A percentile compares a stretch with the other conserved stretches of the same genome.
These are phyloP conservation scores for Cyamopsis tetragonoloba DNA, from an alignment of 306 rosid genomes.

Conservation along the genomic window DNA sequence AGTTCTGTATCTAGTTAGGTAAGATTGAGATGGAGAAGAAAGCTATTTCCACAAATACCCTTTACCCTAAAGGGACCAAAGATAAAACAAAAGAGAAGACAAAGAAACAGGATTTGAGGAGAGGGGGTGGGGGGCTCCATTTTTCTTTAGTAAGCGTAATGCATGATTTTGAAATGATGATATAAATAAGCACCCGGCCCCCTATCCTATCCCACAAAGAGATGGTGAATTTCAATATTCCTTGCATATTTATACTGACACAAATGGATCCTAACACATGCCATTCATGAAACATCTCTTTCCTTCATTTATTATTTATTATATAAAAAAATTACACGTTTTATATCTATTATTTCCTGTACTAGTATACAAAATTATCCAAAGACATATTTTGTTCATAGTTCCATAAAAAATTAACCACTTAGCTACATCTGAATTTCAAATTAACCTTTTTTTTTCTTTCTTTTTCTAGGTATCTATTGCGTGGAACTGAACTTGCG, in stretches of 20 bases:
- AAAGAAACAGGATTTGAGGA: background rate
- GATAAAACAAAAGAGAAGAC: background rate
- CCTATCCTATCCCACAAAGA: background rate
- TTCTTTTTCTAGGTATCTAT: no score
- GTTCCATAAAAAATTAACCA: background rate
- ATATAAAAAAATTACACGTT: background rate
- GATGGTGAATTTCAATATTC: conserved; percentile 23
- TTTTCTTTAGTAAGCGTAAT: background rate
- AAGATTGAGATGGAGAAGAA: no score
- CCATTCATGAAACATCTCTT: conserved; percentile 21
- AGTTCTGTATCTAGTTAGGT: no score
- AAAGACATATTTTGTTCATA: background rate
- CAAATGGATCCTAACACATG: conserved; percentile 11
- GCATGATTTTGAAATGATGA: background rate
- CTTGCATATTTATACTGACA: conserved; percentile 5
- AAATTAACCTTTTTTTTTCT: no score
- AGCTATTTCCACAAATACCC: background rate
- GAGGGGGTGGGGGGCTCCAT: conserved; percentile 21
- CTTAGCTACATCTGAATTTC: background rate
- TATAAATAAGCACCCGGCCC: background rate
- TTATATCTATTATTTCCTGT: background rate
- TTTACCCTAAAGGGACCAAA: background rate
- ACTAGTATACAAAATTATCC: background rate
- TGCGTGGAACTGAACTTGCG: no score
- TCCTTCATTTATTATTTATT: conserved; percentile 10